Percentiles rank a stretch among this genome's conserved stretches.
Evolutionary conservation across 2,329 filamentous ascomycete genomes (phyloP).

Genomic region (Pyrenophora seminiperda): DNA sequence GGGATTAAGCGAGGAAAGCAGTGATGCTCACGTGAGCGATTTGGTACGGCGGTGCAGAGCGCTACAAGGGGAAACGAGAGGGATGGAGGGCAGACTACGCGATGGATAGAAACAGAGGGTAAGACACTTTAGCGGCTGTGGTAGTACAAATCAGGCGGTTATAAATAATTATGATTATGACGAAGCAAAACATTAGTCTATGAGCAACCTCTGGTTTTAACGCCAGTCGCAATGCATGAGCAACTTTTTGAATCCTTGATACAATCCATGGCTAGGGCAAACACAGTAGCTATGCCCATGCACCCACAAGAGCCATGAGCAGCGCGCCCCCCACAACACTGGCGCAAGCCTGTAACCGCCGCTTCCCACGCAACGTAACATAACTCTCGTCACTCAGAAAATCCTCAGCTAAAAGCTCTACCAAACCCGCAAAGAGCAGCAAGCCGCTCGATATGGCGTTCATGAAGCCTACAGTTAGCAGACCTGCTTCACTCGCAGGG

Average conservation of each 20-base stretch:
- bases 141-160: too few species aligned
- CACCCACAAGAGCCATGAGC: constrained; percentile 70
- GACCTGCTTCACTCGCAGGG: constrained; percentile 53
- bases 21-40: constrained; percentile 84
- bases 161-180: constrained; percentile 19
- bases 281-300: constrained; percentile 60
- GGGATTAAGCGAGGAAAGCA: constrained; percentile 74
- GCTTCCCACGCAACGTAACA: constrained; percentile 60
- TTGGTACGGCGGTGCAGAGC: constrained; percentile 73
- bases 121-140: too few species aligned
- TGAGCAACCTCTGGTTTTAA: constrained; percentile 14
- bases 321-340: constrained; percentile 65
- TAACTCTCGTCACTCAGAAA: constrained; percentile 69
- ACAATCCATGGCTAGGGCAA: neutral
- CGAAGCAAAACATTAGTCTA: constrained; percentile 10
- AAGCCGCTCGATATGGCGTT: constrained; percentile 57
- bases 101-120: too few species aligned
- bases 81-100: constrained; percentile 30
- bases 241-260: neutral
- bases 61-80: constrained; percentile 56
- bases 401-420: constrained; percentile 58
- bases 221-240: constrained; percentile 11
- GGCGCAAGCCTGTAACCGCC: constrained; percentile 65
- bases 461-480: constrained; percentile 58
- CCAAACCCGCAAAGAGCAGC: constrained; percentile 56